These are phyloP conservation scores for Golubevia pallescens DNA, from an alignment of 1,284 basidiomycete species.

Conservation along the genomic window DNA sequence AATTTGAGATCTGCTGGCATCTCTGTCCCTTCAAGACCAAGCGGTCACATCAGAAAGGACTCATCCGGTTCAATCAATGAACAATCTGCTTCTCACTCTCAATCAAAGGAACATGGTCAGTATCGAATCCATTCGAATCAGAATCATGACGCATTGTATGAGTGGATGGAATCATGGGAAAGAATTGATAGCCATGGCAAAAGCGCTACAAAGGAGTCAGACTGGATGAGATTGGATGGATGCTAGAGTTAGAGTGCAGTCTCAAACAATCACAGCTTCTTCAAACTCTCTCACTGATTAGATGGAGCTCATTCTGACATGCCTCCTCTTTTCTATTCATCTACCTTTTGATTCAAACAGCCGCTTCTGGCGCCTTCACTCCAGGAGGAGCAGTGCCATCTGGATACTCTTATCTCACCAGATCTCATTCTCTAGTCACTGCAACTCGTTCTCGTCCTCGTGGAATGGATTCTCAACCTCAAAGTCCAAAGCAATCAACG, in stretches of 20 bases:
- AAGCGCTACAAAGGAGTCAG: no score
- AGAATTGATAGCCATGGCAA: no score
- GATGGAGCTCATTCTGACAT: no score
- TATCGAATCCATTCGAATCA: neutral
- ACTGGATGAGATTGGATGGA: no score
- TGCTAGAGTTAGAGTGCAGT: no score
- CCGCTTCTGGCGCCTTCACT: conserved; percentile 35
- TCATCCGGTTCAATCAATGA: neutral
- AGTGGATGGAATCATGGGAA: no score
- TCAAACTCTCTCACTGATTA: no score
- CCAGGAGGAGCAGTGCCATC: conserved; percentile 42
- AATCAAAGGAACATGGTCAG: neutral
- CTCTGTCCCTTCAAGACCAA: neutral
- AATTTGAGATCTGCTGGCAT: neutral
- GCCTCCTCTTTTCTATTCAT: no score
- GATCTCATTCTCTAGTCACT: conserved; percentile 41
- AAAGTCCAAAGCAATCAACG: neutral
- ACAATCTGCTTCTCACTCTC: neutral
- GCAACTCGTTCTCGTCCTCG: conserved; percentile 27
- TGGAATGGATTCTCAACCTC: neutral
- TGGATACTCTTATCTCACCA: conserved; percentile 47
- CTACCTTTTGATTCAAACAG: neutral
- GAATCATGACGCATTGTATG: no score
- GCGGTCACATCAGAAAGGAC: neutral
- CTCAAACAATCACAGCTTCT: no score